These are phyloP conservation scores for Hypoxylon cercidicola DNA, from an alignment of 495 filamentous ascomycete species.

Conservation along the genomic window DNA sequence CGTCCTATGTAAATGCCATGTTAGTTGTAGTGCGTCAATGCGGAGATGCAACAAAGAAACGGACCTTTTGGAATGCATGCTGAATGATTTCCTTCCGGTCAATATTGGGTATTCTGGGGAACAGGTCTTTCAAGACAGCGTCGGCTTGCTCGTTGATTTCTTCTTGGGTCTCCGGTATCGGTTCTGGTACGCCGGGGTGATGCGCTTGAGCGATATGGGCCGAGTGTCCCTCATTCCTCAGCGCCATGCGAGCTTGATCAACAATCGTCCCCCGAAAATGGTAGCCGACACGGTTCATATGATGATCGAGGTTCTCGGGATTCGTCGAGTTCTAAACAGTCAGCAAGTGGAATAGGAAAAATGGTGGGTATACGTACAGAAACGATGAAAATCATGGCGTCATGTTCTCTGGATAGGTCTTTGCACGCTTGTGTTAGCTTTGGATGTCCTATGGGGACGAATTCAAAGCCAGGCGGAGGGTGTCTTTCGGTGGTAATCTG, in stretches of 20 bases:
- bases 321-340: slow-evolving; percentile 37
- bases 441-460: slow-evolving; percentile 84
- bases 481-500: slow-evolving; percentile 56
- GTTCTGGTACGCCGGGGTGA: slow-evolving; percentile 53
- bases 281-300: slow-evolving; percentile 82
- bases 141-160: slow-evolving; percentile 78
- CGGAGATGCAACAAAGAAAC: slow-evolving; percentile 16
- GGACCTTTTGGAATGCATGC: slow-evolving; percentile 85
- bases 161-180: slow-evolving; percentile 66
- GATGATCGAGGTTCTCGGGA: slow-evolving; percentile 47
- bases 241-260: slow-evolving; percentile 55
- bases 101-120: slow-evolving; percentile 83
- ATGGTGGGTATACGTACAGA: slow-evolving; percentile 66
- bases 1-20: slow-evolving; percentile 24
- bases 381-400: slow-evolving; percentile 78
- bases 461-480: slow-evolving; percentile 82
- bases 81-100: slow-evolving; percentile 81
- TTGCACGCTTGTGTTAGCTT: slow-evolving; percentile 80
- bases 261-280: slow-evolving; percentile 69
- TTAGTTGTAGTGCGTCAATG: slow-evolving; percentile 12
- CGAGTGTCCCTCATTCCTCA: slow-evolving; percentile 41
- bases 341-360: slow-evolving; percentile 8
- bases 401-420: slow-evolving; percentile 75
- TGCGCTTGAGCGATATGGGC: slow-evolving; percentile 21
- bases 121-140: slow-evolving; percentile 80